Base-by-base conservation (phyloP, 169 alveolate species). In the Eimeria sp. region DNA sequence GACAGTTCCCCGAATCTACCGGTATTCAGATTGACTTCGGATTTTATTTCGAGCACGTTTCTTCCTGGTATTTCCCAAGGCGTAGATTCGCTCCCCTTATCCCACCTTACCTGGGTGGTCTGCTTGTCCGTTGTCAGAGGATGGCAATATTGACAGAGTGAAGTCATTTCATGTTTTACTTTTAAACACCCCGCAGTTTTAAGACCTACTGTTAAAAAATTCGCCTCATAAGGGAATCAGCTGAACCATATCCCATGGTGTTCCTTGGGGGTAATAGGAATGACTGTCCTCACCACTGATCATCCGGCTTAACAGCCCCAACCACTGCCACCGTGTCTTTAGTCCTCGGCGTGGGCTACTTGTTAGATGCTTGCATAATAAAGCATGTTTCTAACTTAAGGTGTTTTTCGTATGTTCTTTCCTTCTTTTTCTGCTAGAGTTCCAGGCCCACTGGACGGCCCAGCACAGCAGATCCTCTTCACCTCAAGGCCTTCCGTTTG, bases 251-350 rank as follows among this genome's bases (percentile, higher is more conserved):
- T 23, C 6, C 30, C 71, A 62, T 62, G 33, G 33, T 30, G 71
- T 6, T 20, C 11, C 33, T 62, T 62, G 33, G n/a, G 46, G 11
- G 46, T 68, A 27, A 46, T 10, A 68, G 46, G 46, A 68, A 46
- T 68, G 77, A 62, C 71, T 62, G 23, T n/a, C 46, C 30, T 18
- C 18, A 14, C 2, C 40, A 18, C 46, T 68, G 46, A 6, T 68
- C 46, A 68, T 68, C 40, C 46, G 0, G 77, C 30, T 23, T 62
- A 56, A 23, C 77, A 30, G 77, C 77, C 77, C 77, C 77, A 30
- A 68, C 30, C 77, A 68, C 77, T 68, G 77, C 77, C 77, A 68
- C 77, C 77, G 77, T 68, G 77, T 68, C 77, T 68, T 68, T 68
- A 27, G 77, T n/a, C 1, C 20, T 68, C 1, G 77, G 46, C 49